Conservation (phyloP, 1,284 basidiomycete genomes). For the Pholiota adiposa region DNA sequence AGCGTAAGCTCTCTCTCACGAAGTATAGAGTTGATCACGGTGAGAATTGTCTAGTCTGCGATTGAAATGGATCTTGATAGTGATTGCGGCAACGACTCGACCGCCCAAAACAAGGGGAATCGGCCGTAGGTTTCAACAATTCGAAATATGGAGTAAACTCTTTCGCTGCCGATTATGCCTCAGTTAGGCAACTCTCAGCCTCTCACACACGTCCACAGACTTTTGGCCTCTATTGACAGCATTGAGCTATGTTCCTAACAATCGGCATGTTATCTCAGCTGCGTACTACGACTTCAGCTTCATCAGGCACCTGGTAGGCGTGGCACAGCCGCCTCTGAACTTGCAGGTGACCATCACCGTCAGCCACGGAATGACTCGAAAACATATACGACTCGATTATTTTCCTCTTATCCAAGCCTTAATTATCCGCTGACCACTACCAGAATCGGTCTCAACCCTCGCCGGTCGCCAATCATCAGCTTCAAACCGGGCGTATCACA, state of each 20-base stretch:
- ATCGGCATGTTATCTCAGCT: conserved; percentile 34
- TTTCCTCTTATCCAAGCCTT: conserved; percentile 14
- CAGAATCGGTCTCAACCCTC: conserved; percentile 19
- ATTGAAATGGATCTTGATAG: conserved; percentile 37
- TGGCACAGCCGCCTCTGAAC: conserved; percentile 25
- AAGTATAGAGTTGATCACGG: conserved; percentile 32
- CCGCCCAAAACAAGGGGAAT: conserved; percentile 36
- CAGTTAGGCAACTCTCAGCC: conserved; percentile 28
- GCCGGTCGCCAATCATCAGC: conserved; percentile 18
- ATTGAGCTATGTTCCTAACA: conserved; percentile 33
- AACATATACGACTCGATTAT: conserved; percentile 16
- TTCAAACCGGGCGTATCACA: conserved; percentile 15
- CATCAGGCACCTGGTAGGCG: conserved; percentile 23
- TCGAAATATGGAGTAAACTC: conserved; percentile 32
- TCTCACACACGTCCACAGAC: conserved; percentile 6
- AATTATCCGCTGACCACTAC: conserved; percentile 21
- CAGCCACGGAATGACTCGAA: conserved; percentile 34
- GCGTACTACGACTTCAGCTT: conserved; percentile 6
- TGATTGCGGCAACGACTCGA: conserved; percentile 37
- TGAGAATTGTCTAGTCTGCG: conserved; percentile 28
- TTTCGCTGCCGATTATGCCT: conserved; percentile 29
- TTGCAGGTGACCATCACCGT: conserved; percentile 25
- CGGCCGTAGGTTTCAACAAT: conserved; percentile 33
- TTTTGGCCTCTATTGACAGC: background rate
- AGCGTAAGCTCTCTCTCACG: conserved; percentile 32